phyloP scores from a whole-genome alignment of 1,284 basidiomycete genomes.

The Cryptococcus sp. region DNA sequence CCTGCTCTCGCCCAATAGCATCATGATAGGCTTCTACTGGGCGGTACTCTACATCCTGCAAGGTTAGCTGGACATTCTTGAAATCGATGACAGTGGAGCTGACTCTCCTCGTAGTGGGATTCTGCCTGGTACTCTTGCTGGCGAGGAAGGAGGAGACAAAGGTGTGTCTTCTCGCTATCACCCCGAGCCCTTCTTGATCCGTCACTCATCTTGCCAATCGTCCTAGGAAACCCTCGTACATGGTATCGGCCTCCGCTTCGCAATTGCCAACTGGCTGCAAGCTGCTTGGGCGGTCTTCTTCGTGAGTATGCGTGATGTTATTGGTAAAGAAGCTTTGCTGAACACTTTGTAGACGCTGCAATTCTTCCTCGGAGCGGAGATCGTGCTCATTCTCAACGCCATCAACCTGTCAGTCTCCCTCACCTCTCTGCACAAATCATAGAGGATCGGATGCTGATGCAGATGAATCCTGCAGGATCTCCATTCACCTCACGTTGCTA shows the following conservation, averaged over 20 bases:
- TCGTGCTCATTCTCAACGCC: conserved; percentile 47
- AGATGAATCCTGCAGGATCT: conserved; percentile 30
- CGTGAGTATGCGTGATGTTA: conserved; percentile 59
- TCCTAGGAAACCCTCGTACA: conserved; percentile 65
- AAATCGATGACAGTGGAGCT: background rate
- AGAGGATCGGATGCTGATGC: background rate
- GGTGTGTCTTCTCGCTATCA: conserved; percentile 49
- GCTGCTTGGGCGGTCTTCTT: conserved; percentile 80
- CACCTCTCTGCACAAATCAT: too few relatives aligned
- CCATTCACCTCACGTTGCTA: conserved; percentile 49
- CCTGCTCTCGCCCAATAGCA: conserved; percentile 68
- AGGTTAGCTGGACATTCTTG: conserved; percentile 19
- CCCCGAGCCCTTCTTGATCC: background rate
- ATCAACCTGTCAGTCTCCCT: conserved; percentile 44
- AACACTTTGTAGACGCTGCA: conserved; percentile 43
- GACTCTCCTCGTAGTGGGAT: conserved; percentile 63
- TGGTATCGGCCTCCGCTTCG: conserved; percentile 74
- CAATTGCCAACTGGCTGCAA: conserved; percentile 78
- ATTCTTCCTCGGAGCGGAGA: conserved; percentile 49
- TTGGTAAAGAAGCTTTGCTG: too few relatives aligned
- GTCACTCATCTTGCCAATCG: conserved; percentile 3
- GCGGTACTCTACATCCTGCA: conserved; percentile 52
- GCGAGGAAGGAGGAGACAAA: conserved; percentile 78
- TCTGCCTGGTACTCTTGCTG: conserved; percentile 73
- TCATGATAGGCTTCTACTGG: conserved; percentile 69